Evolutionary conservation across 306 rosid genomes (phyloP).

Genomic region (Luffa aegyptiaca): DNA sequence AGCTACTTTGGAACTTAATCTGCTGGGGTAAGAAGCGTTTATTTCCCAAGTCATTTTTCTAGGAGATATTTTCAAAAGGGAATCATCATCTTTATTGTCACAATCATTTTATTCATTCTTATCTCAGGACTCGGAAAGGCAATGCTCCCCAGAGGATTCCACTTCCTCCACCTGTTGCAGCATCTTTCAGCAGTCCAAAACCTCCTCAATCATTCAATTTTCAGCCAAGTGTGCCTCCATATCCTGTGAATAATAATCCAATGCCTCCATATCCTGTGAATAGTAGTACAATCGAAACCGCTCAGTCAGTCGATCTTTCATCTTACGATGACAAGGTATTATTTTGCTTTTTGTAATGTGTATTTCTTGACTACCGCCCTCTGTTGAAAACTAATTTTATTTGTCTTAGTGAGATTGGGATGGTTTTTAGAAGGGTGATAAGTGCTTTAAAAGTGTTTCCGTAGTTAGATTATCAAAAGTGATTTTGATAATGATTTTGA

Average conservation of each 20-base stretch:
- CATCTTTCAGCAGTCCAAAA: conserved; percentile 36
- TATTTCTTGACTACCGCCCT: not conserved
- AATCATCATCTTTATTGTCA: not conserved
- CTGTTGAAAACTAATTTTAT: not conserved
- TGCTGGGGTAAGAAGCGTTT: conserved; percentile 53
- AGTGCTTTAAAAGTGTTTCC: not conserved
- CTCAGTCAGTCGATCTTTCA: conserved; percentile 41
- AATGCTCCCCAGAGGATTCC: conserved; percentile 60
- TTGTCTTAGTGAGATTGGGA: not conserved
- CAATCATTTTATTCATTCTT: conserved; percentile 13
- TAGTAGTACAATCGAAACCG: conserved; percentile 24
- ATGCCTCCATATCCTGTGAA: conserved; percentile 35
- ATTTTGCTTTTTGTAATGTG: not conserved
- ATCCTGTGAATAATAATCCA: conserved; percentile 17
- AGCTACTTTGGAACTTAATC: conserved; percentile 69
- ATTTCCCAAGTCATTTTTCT: conserved; percentile 4
- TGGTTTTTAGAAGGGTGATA: not conserved
- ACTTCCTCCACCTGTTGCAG: conserved; percentile 62
- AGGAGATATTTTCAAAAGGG: not conserved
- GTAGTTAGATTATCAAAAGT: not conserved
- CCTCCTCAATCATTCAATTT: conserved; percentile 34
- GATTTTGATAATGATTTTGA: not conserved
- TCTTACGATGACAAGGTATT: conserved; percentile 61
- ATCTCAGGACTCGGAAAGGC: conserved; percentile 32
- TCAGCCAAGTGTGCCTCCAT: conserved; percentile 48